A percentile compares a stretch with the other conserved stretches of the same genome.
Conservation (phyloP, 129 eudicot species). For the Mikania micrantha region DNA sequence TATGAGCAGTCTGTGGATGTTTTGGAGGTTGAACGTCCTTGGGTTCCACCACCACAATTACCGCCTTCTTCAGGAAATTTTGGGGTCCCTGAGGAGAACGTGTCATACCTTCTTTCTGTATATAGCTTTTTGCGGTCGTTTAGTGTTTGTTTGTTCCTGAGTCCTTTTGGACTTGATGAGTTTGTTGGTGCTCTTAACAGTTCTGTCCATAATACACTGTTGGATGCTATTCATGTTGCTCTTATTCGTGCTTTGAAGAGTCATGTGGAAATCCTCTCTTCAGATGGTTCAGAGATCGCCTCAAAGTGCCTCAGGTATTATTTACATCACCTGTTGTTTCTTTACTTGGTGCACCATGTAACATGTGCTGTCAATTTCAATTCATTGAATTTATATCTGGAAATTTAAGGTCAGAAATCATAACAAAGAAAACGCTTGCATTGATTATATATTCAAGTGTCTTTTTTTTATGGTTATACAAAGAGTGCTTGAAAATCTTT, state of each 20-base stretch:
- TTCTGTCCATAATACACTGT: slow-evolving; percentile 52
- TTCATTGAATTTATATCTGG: neutral
- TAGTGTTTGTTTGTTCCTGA: slow-evolving; percentile 67
- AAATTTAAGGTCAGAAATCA: neutral
- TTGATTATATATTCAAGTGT: neutral
- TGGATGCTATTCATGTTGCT: slow-evolving; percentile 96
- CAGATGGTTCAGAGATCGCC: slow-evolving; percentile 93
- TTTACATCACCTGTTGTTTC: neutral
- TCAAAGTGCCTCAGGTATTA: slow-evolving; percentile 75
- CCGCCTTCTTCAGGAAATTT: slow-evolving; percentile 85
- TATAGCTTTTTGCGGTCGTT: slow-evolving; percentile 83
- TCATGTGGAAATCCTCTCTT: slow-evolving; percentile 60
- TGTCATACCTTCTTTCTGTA: slow-evolving; percentile 69
- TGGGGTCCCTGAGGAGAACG: slow-evolving; percentile 73
- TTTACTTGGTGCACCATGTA: neutral
- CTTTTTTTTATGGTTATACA: neutral
- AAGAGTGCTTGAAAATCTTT: neutral
- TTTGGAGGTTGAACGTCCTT: slow-evolving; percentile 49
- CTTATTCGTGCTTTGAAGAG: slow-evolving; percentile 66
- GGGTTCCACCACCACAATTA: slow-evolving; percentile 60
- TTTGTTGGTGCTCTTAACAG: slow-evolving; percentile 89
- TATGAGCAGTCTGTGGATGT: slow-evolving; percentile 31
- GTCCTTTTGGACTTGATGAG: slow-evolving; percentile 93
- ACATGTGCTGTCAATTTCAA: slow-evolving; percentile 1
- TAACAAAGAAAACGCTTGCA: neutral